Conservation (phyloP, 73 alveolate species). For the Uronychia binucleata region DNA sequence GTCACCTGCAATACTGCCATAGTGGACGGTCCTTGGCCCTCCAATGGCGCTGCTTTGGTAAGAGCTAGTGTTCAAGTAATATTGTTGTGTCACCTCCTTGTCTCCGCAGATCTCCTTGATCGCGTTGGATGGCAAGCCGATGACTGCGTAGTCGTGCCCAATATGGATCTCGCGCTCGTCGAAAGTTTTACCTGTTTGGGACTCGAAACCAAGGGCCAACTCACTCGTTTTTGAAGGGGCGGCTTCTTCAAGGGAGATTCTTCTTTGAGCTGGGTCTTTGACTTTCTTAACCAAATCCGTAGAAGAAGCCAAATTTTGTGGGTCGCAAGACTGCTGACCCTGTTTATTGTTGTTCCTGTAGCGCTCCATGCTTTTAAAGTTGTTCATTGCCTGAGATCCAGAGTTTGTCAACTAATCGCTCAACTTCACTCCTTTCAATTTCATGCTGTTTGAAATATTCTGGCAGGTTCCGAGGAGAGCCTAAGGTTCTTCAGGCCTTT, state of each 20-base stretch:
- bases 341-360: neutral
- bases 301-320: neutral
- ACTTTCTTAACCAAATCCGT: too few species aligned
- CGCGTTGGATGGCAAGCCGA: neutral
- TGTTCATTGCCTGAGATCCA: neutral
- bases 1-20: neutral
- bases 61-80: neutral
- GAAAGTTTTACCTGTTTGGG: neutral
- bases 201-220: neutral
- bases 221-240: neutral
- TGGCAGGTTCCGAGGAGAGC: neutral
- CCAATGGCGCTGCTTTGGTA: neutral
- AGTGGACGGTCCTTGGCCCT: neutral
- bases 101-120: neutral
- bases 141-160: neutral
- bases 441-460: neutral
- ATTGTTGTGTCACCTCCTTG: neutral
- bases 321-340: constrained; percentile 1
- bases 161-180: neutral
- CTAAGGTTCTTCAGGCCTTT: neutral
- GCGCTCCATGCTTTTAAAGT: neutral
- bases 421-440: neutral
- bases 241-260: neutral
- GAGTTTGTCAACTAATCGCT: neutral
- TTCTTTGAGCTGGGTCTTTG: neutral